Evolutionary conservation across 345 rosid genomes (phyloP).

Genomic region (Psidium guajava): DNA sequence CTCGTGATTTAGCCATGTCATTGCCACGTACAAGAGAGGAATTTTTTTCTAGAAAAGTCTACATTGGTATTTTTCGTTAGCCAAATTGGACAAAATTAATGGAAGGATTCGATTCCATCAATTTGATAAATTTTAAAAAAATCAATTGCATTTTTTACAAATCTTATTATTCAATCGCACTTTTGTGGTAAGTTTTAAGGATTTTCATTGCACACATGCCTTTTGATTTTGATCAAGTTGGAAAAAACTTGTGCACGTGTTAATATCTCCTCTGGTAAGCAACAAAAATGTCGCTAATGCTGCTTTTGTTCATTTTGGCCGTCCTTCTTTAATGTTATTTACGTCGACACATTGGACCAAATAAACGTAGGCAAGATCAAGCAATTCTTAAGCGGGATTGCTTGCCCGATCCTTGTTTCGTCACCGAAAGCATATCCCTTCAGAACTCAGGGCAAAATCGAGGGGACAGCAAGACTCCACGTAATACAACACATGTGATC

Average conservation of each 20-base stretch:
- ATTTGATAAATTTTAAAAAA: too few relatives aligned
- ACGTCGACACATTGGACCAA: neutral
- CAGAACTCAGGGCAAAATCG: neutral
- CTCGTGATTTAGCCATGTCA: too few relatives aligned
- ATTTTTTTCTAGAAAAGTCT: too few relatives aligned
- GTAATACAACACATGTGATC: neutral
- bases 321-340: neutral
- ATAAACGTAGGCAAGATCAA: neutral
- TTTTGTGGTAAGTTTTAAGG: too few relatives aligned
- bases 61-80: too few relatives aligned
- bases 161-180: too few relatives aligned
- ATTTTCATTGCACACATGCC: too few relatives aligned
- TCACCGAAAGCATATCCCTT: neutral
- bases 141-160: too few relatives aligned
- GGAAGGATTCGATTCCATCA: too few relatives aligned
- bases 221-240: neutral
- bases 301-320: neutral
- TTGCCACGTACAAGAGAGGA: too few relatives aligned
- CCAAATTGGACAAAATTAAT: too few relatives aligned
- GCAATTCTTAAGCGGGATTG: neutral
- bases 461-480: neutral
- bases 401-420: neutral
- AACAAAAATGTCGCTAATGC: neutral
- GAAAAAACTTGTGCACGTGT: neutral
- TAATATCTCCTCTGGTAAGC: neutral